phyloP scores from a whole-genome alignment of 768 basidiomycete genomes.

The Kwoniella heveanensis region DNA sequence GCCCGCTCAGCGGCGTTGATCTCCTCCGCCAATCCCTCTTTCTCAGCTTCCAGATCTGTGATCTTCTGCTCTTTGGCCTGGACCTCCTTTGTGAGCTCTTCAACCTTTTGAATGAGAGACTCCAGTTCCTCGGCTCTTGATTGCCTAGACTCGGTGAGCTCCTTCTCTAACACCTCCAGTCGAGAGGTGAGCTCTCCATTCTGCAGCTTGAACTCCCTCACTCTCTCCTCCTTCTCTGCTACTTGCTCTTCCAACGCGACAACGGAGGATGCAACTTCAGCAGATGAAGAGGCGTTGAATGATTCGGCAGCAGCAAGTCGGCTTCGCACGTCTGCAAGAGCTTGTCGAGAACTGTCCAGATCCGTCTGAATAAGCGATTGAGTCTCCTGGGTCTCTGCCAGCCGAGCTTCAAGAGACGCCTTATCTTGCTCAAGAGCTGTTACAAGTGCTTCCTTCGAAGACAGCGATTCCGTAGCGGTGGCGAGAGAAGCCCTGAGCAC shows the following conservation, averaged over 20 bases:
- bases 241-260: slow-evolving; percentile 13
- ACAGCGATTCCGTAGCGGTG: background rate
- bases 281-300: background rate
- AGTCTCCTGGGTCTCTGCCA: too few species aligned
- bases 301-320: slow-evolving; percentile 7
- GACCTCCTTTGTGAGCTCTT: slow-evolving; percentile 1
- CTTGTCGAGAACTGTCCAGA: background rate
- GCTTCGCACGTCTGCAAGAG: background rate
- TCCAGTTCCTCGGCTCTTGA: slow-evolving; percentile 9
- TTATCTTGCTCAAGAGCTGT: background rate
- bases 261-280: background rate
- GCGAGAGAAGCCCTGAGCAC: background rate
- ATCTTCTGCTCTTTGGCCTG: background rate
- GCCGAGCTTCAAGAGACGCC: slow-evolving; percentile 1
- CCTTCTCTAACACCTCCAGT: slow-evolving; percentile 9
- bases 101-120: background rate
- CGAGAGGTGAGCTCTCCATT: slow-evolving; percentile 11
- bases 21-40: slow-evolving; percentile 11
- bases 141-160: background rate
- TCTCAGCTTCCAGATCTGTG: slow-evolving; percentile 9
- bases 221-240: slow-evolving; percentile 15
- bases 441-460: background rate
- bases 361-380: too few species aligned
- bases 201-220: slow-evolving; percentile 6
- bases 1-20: slow-evolving; percentile 20